Base-by-base conservation (phyloP, 257 asterid genomes). In the Pogostemon cablin region DNA sequence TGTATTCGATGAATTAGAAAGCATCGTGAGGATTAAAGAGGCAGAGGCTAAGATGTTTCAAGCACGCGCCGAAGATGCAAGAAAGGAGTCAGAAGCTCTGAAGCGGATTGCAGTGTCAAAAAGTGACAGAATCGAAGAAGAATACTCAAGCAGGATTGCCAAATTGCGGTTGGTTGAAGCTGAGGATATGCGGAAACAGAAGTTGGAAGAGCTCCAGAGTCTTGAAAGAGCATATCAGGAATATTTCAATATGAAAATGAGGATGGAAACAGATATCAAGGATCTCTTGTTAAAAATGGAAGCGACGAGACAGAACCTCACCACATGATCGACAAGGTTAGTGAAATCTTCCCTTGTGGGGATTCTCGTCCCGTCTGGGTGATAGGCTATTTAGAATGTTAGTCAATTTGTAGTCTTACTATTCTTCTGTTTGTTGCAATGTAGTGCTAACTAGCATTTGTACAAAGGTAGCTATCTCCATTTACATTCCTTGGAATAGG, bases 31-130 rank as follows among this genome's bases (percentile, higher is more conserved):
- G 82, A 85, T 93, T 69, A 93, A 93, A 73, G 91, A 77, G 57
- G 98, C 96, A 1, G 98, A 93, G 79, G 93, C 98, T 2, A 84
- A 85, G 81, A 93, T 93, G 98, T 93, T 93, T 65, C 95, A 88
- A 80, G 54, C 84, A 3, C 96, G 98, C 8, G 96, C 98, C 3
- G 98, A 91, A 50, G 98, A 91, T 67, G 99, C 98, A 20, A 86
- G 95, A 79, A 85, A 79, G 75, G 99, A 93, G 71, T 87, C 96
- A 4, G 96, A 89, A 78, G 92, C 96, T 9, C 83, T 93, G 75
- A 86, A 85, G 73, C 92, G 87, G 48, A 87, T 93, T 56, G 78
- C 93, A 9, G 67, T 75, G 17, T 67, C 88, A 2, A 91, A 93
- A 82, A 84, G 64, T 56, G 95, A 91, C 71, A 84, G 83, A 77